These are phyloP conservation scores for Escallonia herrerae DNA, from an alignment of 129 eudicot genomes.

Conservation along the genomic window DNA sequence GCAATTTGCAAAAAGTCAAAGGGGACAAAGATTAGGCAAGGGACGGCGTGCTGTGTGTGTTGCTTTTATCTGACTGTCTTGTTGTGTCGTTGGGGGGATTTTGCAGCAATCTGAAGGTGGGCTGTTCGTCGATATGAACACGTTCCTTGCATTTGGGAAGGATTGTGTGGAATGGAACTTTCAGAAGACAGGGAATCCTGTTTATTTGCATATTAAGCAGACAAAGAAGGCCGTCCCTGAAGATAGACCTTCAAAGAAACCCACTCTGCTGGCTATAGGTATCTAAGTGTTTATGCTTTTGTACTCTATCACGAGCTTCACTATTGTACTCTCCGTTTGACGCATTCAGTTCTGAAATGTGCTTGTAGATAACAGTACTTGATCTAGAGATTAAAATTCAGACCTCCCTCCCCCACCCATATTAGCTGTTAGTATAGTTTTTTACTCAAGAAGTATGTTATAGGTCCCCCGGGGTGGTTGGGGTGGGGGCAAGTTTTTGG, in stretches of 20 bases:
- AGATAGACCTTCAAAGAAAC: slow-evolving; percentile 90
- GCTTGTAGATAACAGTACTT: no score
- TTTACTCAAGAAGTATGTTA: no score
- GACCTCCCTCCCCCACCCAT: no score
- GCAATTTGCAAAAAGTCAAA: no score
- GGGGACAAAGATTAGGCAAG: no score
- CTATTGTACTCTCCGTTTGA: no score
- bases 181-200: slow-evolving; percentile 79
- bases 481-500: no score
- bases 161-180: slow-evolving; percentile 83
- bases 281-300: slow-evolving; percentile 4
- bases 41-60: no score
- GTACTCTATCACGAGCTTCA: neutral
- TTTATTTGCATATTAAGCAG: slow-evolving; percentile 80
- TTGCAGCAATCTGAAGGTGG: slow-evolving; percentile 93
- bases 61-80: neutral
- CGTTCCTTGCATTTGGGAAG: slow-evolving; percentile 92
- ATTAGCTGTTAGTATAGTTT: no score
- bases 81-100: slow-evolving; percentile 5
- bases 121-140: slow-evolving; percentile 74
- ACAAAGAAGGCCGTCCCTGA: slow-evolving; percentile 73
- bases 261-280: slow-evolving; percentile 94
- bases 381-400: no score
- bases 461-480: no score
- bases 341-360: no score